These are phyloP conservation scores for Chlorella vulgaris DNA, from an alignment of 139 green algal genomes.

Conservation along the genomic window DNA sequence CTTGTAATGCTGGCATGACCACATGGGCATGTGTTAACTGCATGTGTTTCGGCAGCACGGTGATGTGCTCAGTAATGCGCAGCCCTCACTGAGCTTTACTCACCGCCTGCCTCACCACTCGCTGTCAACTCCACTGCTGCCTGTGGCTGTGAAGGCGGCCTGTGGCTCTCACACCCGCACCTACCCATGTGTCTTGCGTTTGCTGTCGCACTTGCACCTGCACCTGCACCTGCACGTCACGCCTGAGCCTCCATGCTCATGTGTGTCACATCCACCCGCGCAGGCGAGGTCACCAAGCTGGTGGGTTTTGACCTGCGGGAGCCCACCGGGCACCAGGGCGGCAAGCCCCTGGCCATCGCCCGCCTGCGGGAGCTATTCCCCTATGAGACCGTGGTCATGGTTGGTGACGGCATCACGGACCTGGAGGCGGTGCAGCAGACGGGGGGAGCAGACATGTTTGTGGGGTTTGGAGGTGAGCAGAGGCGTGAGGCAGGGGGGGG, in stretches of 20 bases:
- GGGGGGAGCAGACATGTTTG: slow-evolving; percentile 73
- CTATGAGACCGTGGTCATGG: slow-evolving; percentile 78
- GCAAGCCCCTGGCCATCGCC: slow-evolving; percentile 56
- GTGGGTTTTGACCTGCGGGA: slow-evolving; percentile 70
- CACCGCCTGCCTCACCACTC: too few relatives aligned
- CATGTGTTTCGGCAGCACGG: too few relatives aligned
- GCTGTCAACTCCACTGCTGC: too few relatives aligned
- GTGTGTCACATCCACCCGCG: background rate
- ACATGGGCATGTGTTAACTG: too few relatives aligned
- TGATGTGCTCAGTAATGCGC: too few relatives aligned
- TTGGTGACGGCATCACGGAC: slow-evolving; percentile 77
- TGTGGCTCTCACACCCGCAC: too few relatives aligned
- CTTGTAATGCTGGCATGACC: background rate
- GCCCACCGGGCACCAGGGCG: slow-evolving; percentile 67
- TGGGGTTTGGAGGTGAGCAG: slow-evolving; percentile 52
- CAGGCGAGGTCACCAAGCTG: slow-evolving; percentile 52
- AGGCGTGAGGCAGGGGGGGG: background rate
- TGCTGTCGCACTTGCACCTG: background rate
- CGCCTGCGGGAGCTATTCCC: slow-evolving; percentile 49
- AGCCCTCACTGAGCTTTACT: too few relatives aligned
- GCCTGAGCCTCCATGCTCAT: background rate
- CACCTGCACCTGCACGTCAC: too few relatives aligned
- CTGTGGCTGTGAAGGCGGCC: too few relatives aligned
- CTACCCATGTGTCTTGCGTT: too few relatives aligned
- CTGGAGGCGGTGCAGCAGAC: slow-evolving; percentile 64